Conservation (phyloP, 495 filamentous ascomycete species). For the Hypoxylon crocopeplum region DNA sequence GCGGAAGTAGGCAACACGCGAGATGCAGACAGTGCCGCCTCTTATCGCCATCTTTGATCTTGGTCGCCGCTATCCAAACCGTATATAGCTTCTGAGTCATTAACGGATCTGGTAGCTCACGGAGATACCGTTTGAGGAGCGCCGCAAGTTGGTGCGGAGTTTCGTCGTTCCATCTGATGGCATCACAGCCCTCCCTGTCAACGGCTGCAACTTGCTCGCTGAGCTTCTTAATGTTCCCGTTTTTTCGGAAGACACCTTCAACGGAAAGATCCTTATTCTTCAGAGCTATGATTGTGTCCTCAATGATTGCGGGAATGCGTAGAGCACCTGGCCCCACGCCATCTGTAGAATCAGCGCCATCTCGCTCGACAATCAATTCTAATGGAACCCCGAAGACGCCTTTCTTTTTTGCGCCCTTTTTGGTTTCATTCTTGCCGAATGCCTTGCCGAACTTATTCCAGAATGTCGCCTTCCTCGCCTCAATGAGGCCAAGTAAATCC, state of each 20-base stretch:
- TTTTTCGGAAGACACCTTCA: constrained; percentile 99
- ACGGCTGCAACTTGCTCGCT: constrained; percentile 83
- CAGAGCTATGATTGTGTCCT: constrained; percentile 92
- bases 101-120: constrained; percentile 92
- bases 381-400: constrained; percentile 88
- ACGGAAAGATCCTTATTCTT: constrained; percentile 99
- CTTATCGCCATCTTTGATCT: constrained; percentile 84
- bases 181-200: constrained; percentile 79
- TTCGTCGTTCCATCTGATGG: constrained; percentile 82
- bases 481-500: constrained; percentile 93
- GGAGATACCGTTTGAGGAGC: constrained; percentile 92
- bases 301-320: constrained; percentile 85
- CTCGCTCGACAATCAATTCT: constrained; percentile 86
- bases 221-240: constrained; percentile 92
- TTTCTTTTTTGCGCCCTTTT: constrained; percentile 86
- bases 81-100: constrained; percentile 94
- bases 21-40: constrained; percentile 86
- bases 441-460: constrained; percentile 98
- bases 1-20: constrained; percentile 91
- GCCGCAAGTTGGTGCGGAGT: constrained; percentile 93
- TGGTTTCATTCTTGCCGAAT: constrained; percentile 78
- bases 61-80: constrained; percentile 88
- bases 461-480: constrained; percentile 90
- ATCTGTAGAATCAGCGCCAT: constrained; percentile 94
- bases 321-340: constrained; percentile 92